phyloP scores from a whole-genome alignment of 257 asterid species.

The Penstemon barbatus region DNA sequence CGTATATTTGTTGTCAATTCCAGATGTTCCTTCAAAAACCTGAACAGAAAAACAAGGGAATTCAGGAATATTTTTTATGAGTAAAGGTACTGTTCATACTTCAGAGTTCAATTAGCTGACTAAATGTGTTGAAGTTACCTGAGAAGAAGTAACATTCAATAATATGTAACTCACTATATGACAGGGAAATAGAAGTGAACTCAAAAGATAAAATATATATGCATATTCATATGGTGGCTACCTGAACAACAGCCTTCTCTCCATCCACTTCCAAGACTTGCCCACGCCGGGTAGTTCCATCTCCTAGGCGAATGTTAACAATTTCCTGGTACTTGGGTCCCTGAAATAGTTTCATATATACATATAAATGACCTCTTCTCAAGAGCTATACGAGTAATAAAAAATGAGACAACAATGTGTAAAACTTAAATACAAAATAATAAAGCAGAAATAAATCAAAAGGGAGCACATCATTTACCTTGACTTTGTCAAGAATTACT shows the following conservation, averaged over 20 bases:
- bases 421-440: slow-evolving; percentile 23
- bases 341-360: slow-evolving; percentile 45
- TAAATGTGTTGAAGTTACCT: slow-evolving; percentile 10
- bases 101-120: slow-evolving; percentile 15
- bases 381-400: slow-evolving; percentile 9
- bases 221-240: slow-evolving; percentile 28
- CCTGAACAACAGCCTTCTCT: slow-evolving; percentile 99
- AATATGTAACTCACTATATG: not conserved
- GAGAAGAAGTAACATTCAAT: not conserved
- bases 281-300: slow-evolving; percentile 96
- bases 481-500: slow-evolving; percentile 96
- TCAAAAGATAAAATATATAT: not conserved
- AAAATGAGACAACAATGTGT: slow-evolving; percentile 11
- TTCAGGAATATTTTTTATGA: slow-evolving; percentile 11
- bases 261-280: slow-evolving; percentile 98
- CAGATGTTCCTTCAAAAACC: slow-evolving; percentile 99
- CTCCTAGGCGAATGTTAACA: slow-evolving; percentile 95
- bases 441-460: slow-evolving; percentile 13
- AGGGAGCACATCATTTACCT: slow-evolving; percentile 53
- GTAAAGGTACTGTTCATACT: slow-evolving; percentile 18
- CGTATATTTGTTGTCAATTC: slow-evolving; percentile 93
- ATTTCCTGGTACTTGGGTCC: slow-evolving; percentile 98
- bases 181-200: not conserved
- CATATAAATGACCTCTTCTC: slow-evolving; percentile 19
- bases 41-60: slow-evolving; percentile 32